phyloP scores from a whole-genome alignment of 495 filamentous ascomycete species.

The Cryomyces minteri region DNA sequence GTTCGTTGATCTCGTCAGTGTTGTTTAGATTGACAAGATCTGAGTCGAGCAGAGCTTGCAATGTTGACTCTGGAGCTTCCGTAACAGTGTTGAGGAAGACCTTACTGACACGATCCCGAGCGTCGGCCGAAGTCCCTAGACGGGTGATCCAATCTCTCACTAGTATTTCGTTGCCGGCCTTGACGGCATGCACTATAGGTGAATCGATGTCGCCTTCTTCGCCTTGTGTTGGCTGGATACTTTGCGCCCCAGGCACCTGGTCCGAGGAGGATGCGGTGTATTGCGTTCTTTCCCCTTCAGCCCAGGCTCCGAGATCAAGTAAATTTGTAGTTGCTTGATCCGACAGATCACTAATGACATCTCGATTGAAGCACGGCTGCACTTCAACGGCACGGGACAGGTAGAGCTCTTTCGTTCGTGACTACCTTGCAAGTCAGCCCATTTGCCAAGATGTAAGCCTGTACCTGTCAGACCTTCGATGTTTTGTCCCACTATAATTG shows the following conservation, averaged over 20 bases:
- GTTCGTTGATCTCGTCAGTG: slow-evolving; percentile 91
- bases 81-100: slow-evolving; percentile 78
- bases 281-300: slow-evolving; percentile 78
- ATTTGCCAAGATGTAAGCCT: not conserved
- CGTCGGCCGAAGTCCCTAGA: slow-evolving; percentile 33
- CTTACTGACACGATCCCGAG: slow-evolving; percentile 58
- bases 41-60: slow-evolving; percentile 59
- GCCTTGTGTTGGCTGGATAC: slow-evolving; percentile 34
- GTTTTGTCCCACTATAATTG: slow-evolving; percentile 84
- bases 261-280: slow-evolving; percentile 46
- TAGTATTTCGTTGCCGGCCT: slow-evolving; percentile 44
- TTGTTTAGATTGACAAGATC: slow-evolving; percentile 69
- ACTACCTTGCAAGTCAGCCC: slow-evolving; percentile 25
- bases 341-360: slow-evolving; percentile 88
- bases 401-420: slow-evolving; percentile 92
- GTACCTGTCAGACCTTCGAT: slow-evolving; percentile 47
- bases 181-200: slow-evolving; percentile 73
- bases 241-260: slow-evolving; percentile 18
- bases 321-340: slow-evolving; percentile 89
- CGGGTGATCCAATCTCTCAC: slow-evolving; percentile 46
- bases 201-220: slow-evolving; percentile 78
- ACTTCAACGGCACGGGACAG: slow-evolving; percentile 91
- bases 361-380: slow-evolving; percentile 92
- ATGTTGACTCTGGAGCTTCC: slow-evolving; percentile 61
- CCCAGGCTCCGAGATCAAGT: slow-evolving; percentile 87